Percentiles rank a stretch among this genome's conserved stretches.
These are phyloP conservation scores for Nemania sp. DNA, from an alignment of 2,329 filamentous ascomycete species.

Conservation along the genomic window DNA sequence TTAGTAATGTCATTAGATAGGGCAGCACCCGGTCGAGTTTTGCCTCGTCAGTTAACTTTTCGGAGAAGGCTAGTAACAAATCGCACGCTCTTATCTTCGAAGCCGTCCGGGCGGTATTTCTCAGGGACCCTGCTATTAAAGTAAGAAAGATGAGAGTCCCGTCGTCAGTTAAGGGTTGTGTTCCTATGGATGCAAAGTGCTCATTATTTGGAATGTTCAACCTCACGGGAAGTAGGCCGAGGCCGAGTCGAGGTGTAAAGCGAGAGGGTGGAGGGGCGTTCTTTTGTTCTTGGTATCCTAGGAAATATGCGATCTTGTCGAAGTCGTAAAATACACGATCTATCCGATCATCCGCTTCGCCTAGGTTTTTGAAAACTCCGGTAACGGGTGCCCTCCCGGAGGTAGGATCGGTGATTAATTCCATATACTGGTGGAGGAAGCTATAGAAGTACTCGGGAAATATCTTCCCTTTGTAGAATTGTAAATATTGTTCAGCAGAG, in stretches of 20 bases:
- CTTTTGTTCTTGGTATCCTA: constrained; percentile 76
- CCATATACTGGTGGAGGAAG: constrained; percentile 98
- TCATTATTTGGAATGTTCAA: constrained; percentile 89
- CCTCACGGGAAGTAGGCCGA: constrained; percentile 80
- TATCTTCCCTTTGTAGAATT: constrained; percentile 90
- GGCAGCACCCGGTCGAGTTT: constrained; percentile 94
- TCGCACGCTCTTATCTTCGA: constrained; percentile 91
- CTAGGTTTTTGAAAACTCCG: constrained; percentile 76
- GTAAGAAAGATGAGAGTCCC: constrained; percentile 93
- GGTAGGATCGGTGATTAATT: constrained; percentile 89
- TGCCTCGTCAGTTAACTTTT: constrained; percentile 91
- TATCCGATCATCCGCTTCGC: constrained; percentile 92
- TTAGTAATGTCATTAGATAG: constrained; percentile 85
- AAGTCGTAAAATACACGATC: constrained; percentile 94
- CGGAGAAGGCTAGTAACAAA: constrained; percentile 89
- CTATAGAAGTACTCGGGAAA: constrained; percentile 98
- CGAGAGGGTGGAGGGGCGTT: constrained; percentile 47
- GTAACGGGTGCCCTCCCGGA: constrained; percentile 80
- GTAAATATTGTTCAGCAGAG: constrained; percentile 91
- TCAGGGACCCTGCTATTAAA: constrained; percentile 86
- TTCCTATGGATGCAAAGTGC: constrained; percentile 71
- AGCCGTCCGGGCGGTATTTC: constrained; percentile 89
- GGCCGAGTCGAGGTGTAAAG: constrained; percentile 62
- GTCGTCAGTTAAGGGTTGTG: constrained; percentile 78
- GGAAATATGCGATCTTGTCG: constrained; percentile 96